Conservation (phyloP, 495 filamentous ascomycete genomes). For the Extremus antarcticus region DNA sequence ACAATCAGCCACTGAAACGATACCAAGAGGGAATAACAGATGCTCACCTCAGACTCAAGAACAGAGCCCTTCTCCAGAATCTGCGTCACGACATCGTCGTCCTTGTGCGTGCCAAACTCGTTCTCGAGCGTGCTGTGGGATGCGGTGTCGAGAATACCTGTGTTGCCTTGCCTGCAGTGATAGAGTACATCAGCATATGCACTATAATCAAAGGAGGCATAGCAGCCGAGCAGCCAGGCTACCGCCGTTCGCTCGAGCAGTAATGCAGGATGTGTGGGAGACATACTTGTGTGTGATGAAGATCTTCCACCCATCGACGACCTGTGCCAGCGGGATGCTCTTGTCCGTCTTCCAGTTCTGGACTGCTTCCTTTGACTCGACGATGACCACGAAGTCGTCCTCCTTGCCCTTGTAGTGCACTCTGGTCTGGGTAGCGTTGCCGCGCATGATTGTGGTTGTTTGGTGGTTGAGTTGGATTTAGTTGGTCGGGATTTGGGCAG, state of each 20-base stretch:
- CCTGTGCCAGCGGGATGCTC: conserved; percentile 65
- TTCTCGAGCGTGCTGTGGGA: conserved; percentile 63
- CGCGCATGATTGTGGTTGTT: conserved; percentile 57
- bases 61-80: conserved; percentile 65
- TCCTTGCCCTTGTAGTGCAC: conserved; percentile 80
- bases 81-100: conserved; percentile 66
- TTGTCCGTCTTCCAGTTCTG: conserved; percentile 77
- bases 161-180: conserved; percentile 62
- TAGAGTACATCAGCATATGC: neutral
- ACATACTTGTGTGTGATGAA: conserved; percentile 84
- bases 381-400: conserved; percentile 86
- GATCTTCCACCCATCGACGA: conserved; percentile 82
- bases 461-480: neutral
- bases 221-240: too few species aligned
- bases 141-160: conserved; percentile 66
- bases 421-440: conserved; percentile 63
- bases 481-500: too few species aligned
- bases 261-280: too few species aligned
- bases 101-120: conserved; percentile 72
- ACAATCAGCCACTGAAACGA: neutral
- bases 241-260: too few species aligned
- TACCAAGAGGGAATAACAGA: neutral
- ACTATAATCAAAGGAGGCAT: neutral
- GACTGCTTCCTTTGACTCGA: conserved; percentile 60
- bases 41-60: conserved; percentile 26